These are phyloP conservation scores for Dioszegia aurantiaca DNA, from an alignment of 768 basidiomycete genomes.

Conservation along the genomic window DNA sequence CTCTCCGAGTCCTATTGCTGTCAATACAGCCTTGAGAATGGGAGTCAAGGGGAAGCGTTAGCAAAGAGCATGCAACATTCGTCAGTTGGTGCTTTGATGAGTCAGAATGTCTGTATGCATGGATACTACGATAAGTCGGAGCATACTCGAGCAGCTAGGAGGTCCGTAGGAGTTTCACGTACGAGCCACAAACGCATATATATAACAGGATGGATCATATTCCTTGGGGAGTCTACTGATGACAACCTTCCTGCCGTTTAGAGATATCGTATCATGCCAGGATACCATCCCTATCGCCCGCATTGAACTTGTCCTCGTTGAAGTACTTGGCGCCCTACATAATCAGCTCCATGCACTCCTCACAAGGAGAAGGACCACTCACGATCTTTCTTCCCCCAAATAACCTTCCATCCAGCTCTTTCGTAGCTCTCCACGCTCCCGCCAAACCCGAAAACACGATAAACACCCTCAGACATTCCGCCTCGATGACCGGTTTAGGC, in stretches of 20 bases:
- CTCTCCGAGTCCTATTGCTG: conserved; percentile 36
- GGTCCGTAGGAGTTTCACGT: no score
- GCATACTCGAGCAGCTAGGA: no score
- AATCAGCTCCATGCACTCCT: background rate
- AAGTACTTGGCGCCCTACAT: conserved; percentile 44
- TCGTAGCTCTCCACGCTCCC: conserved; percentile 92
- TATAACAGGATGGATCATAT: no score
- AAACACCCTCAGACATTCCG: conserved; percentile 88
- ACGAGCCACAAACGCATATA: no score
- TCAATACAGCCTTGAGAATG: conserved; percentile 11
- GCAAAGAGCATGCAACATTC: background rate
- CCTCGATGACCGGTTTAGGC: conserved; percentile 63
- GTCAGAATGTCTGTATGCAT: no score
- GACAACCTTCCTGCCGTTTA: no score
- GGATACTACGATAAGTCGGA: no score
- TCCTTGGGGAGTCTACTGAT: no score
- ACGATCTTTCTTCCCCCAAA: conserved; percentile 79
- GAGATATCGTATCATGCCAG: background rate
- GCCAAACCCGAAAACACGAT: conserved; percentile 85
- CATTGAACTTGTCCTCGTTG: conserved; percentile 45
- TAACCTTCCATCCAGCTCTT: conserved; percentile 86
- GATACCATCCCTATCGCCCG: conserved; percentile 43
- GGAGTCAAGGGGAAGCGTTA: background rate
- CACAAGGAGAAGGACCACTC: conserved; percentile 9
- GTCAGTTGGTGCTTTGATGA: no score